Evolutionary conservation across 2,329 filamentous ascomycete species (phyloP).

Genomic region (Cladophialophora chaetospira): DNA sequence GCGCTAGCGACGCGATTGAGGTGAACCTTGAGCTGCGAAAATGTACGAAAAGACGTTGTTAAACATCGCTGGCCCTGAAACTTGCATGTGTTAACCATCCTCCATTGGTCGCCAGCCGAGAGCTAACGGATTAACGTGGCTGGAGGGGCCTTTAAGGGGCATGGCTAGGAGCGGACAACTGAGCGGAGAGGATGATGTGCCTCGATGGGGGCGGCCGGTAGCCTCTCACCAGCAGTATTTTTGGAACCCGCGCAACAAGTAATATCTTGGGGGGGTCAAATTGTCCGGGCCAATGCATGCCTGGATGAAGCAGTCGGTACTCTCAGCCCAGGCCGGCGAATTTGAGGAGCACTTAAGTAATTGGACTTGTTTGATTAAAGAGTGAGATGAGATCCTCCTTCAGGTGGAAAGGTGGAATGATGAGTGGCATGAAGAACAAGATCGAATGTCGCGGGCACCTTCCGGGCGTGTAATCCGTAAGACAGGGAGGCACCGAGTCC

Average conservation of each 20-base stretch:
- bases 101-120: conserved; percentile 10
- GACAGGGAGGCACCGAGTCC: background rate
- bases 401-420: conserved; percentile 18
- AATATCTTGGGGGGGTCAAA: conserved; percentile 4
- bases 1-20: conserved; percentile 12
- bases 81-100: conserved; percentile 1
- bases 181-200: background rate
- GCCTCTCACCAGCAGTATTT: conserved; percentile 17
- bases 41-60: background rate
- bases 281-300: conserved; percentile 13
- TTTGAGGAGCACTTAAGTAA: background rate
- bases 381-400: background rate
- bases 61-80: conserved; percentile 4
- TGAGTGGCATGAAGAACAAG: conserved; percentile 19
- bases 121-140: conserved; percentile 10
- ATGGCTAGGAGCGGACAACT: background rate
- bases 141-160: conserved; percentile 3
- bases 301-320: background rate
- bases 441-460: background rate
- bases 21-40: background rate
- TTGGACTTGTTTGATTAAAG: background rate
- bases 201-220: background rate
- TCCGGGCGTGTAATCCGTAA: background rate
- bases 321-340: background rate
- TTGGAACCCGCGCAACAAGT: conserved; percentile 11